phyloP scores from a whole-genome alignment of 1,284 basidiomycete genomes.

The Omphalotus olearius region DNA sequence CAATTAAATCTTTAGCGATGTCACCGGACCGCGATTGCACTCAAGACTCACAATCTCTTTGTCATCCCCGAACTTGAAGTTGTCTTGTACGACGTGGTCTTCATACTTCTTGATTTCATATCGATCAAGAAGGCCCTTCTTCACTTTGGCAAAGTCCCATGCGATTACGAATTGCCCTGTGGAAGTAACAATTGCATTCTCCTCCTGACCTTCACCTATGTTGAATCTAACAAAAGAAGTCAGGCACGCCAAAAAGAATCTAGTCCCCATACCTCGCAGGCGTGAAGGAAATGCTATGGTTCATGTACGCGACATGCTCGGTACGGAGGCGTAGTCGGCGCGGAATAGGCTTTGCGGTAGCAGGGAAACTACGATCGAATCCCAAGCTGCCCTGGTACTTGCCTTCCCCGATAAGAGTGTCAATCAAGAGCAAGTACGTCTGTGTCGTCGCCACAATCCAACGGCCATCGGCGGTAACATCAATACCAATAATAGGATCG shows the following conservation, averaged over 20 bases:
- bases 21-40: conserved; percentile 7
- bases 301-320: conserved; percentile 97
- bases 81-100: conserved; percentile 92
- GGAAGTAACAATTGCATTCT: conserved; percentile 96
- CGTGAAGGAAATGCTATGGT: conserved; percentile 82
- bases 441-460: conserved; percentile 97
- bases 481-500: conserved; percentile 92
- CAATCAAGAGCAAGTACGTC: conserved; percentile 92
- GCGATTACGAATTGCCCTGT: conserved; percentile 94
- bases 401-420: conserved; percentile 92
- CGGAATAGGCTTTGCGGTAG: conserved; percentile 89
- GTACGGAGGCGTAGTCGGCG: conserved; percentile 84
- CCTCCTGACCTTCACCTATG: conserved; percentile 78
- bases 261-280: conserved; percentile 70
- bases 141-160: conserved; percentile 96
- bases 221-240: conserved; percentile 69
- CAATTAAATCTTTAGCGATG: conserved; percentile 8
- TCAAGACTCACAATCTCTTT: conserved; percentile 79
- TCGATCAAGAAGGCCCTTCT: conserved; percentile 85
- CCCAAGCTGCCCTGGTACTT: conserved; percentile 84
- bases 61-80: conserved; percentile 94
- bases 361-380: conserved; percentile 96
- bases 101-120: conserved; percentile 98
- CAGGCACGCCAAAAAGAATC: background rate
- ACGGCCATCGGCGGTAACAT: conserved; percentile 91